phyloP scores from a whole-genome alignment of 2,329 filamentous ascomycete genomes.

The Colletotrichum musae region DNA sequence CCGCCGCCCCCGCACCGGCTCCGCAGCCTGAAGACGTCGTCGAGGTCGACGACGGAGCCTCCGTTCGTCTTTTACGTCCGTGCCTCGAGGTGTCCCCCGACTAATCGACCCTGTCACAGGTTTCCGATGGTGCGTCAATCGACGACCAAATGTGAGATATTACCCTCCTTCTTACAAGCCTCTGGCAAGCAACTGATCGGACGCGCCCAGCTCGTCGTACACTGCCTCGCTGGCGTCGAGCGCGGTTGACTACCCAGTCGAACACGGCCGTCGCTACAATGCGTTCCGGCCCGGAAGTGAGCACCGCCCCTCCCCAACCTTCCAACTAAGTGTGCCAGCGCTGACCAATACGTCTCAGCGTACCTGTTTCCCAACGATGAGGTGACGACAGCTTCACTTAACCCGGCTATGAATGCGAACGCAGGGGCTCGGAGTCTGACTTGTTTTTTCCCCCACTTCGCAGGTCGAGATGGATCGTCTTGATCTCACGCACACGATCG shows the following conservation, averaged over 20 bases:
- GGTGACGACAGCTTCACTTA: not conserved
- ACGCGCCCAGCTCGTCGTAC: conserved; percentile 40
- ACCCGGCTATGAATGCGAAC: not conserved
- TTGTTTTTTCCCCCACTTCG: not conserved
- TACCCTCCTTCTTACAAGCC: too few species aligned
- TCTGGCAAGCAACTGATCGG: not conserved
- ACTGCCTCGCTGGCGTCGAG: conserved; percentile 48
- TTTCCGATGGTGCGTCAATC: not conserved
- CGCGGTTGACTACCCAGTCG: conserved; percentile 47
- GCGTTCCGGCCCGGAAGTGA: conserved; percentile 51
- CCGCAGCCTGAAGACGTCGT: not conserved
- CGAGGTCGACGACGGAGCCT: not conserved
- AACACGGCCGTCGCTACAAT: conserved; percentile 52
- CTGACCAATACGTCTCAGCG: not conserved
- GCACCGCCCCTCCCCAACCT: not conserved
- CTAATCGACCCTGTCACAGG: not conserved
- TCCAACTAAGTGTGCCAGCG: not conserved
- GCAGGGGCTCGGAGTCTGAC: not conserved
- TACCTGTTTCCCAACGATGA: conserved; percentile 6
- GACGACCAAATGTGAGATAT: not conserved
- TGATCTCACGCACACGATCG: conserved; percentile 9
- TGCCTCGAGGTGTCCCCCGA: not conserved
- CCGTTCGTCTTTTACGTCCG: not conserved
- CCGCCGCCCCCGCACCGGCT: too few species aligned
- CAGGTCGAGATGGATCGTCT: conserved; percentile 26